A percentile compares a stretch with the other conserved stretches of the same genome.
phyloP scores from a whole-genome alignment of 371 early-diverging fungal genomes.

The Mortierella sp. region DNA sequence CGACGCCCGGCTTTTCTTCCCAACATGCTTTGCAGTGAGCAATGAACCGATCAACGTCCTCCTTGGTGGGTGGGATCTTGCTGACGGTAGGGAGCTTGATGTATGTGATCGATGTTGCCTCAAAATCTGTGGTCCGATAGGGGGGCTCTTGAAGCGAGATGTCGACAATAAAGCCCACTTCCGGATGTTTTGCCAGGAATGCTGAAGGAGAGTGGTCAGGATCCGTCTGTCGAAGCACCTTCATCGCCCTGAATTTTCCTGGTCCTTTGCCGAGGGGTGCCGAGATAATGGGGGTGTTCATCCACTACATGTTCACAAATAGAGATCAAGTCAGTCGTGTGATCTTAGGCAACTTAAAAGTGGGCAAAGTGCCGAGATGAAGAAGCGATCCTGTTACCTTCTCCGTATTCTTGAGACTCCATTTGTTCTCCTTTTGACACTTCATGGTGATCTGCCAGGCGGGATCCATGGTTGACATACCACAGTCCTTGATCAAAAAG shows the following conservation, averaged over 20 bases:
- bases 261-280: slow-evolving; percentile 61
- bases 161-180: slow-evolving; percentile 61
- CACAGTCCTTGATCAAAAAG: slow-evolving; percentile 75
- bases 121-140: slow-evolving; percentile 73
- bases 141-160: slow-evolving; percentile 69
- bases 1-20: slow-evolving; percentile 69
- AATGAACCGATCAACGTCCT: slow-evolving; percentile 71
- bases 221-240: slow-evolving; percentile 79
- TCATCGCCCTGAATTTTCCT: slow-evolving; percentile 73
- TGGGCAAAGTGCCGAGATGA: background rate
- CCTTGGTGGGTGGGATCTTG: slow-evolving; percentile 75
- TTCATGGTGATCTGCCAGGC: slow-evolving; percentile 73
- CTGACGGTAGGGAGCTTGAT: slow-evolving; percentile 75
- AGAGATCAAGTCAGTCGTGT: background rate
- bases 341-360: background rate
- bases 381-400: slow-evolving; percentile 60
- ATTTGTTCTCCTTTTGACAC: slow-evolving; percentile 73
- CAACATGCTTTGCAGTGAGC: slow-evolving; percentile 67
- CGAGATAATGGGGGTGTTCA: slow-evolving; percentile 68
- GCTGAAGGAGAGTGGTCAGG: slow-evolving; percentile 72
- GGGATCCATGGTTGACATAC: slow-evolving; percentile 69
- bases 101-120: slow-evolving; percentile 69
- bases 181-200: slow-evolving; percentile 72
- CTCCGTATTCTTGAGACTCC: slow-evolving; percentile 79
- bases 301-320: slow-evolving; percentile 60